Evolutionary conservation across 2,329 filamentous ascomycete genomes (phyloP), one percentile per base, ranked within the genome.

Genomic region (Neonectria neomacrospora): DNA sequence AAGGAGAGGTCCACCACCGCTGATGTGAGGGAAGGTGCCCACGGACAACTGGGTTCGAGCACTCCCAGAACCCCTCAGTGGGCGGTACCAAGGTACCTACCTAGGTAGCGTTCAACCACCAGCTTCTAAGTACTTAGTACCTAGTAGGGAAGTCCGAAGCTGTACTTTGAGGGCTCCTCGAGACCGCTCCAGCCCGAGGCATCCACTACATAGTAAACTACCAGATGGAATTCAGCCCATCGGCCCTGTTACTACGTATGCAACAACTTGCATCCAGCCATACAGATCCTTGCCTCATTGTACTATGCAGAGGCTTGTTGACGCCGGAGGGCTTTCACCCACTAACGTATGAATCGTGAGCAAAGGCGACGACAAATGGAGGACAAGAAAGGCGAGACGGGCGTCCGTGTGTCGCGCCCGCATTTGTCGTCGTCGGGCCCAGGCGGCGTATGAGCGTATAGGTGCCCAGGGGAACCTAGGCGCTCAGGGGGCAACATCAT

Each of bases 21-120:
- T 65, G 59, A 70, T 71, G 67, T 65, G 69, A 71, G 63, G 67
- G 58, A 68, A 67, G 58, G 63, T 67, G 57, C 54, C 60, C 51
- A 41, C 51, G 56, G 30, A 47, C 20, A 20, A 39, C 48, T 50
- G 34, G 14, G 16, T 48, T 16, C 32, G 48, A 16, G 26, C 37
- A 18, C 41, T 47, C 23, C 20, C 54, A 32, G 42, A 23, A 20
- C 44, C 47, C 23, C 37, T 53, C 32, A 50, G 37, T 23, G 60
- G 48, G 28, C 54, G 54, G 42, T n/a, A n/a, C n/a, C n/a, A n/a
- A n/a, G n/a, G n/a, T n/a, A n/a, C n/a, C n/a, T n/a, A n/a, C n/a
- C n/a, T n/a, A n/a, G n/a, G n/a, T n/a, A n/a, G n/a, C n/a, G n/a
- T n/a, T n/a, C n/a, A n/a, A n/a, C n/a, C n/a, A n/a, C 32, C 34